These are phyloP conservation scores for Ceratobasidium theobromae DNA, from an alignment of 1,284 basidiomycete genomes.

Conservation along the genomic window DNA sequence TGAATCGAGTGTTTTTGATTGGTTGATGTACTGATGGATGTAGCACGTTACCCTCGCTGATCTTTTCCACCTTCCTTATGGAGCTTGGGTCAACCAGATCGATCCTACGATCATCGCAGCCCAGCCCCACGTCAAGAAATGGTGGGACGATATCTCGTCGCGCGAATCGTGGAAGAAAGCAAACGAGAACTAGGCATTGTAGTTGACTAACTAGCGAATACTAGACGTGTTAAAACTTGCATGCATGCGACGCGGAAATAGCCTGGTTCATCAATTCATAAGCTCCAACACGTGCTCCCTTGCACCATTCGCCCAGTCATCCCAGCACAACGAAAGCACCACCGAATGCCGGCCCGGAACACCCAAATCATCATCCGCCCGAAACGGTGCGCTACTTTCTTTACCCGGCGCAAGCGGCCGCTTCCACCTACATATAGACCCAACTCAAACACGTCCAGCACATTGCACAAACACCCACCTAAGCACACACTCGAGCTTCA, in stretches of 20 bases:
- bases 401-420: background rate
- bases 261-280: background rate
- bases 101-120: background rate
- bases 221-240: background rate
- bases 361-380: conserved; percentile 45
- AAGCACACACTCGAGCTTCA: conserved; percentile 54
- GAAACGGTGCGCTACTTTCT: background rate
- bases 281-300: background rate
- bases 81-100: conserved; percentile 37
- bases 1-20: background rate
- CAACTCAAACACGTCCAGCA: background rate
- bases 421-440: conserved; percentile 39
- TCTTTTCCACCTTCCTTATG: conserved; percentile 53
- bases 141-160: conserved; percentile 45
- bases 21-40: background rate
- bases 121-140: conserved; percentile 36
- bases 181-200: too few relatives aligned
- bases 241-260: too few relatives aligned
- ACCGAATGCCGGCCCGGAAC: conserved; percentile 52
- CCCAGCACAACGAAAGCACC: conserved; percentile 57
- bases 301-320: conserved; percentile 57
- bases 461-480: conserved; percentile 36
- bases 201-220: too few relatives aligned
- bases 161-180: conserved; percentile 46
- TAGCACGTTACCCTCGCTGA: conserved; percentile 32